A percentile compares a stretch with the other conserved stretches of the same genome.
phyloP scores from a whole-genome alignment of 2,329 filamentous ascomycete species.

The Fusarium algeriense region DNA sequence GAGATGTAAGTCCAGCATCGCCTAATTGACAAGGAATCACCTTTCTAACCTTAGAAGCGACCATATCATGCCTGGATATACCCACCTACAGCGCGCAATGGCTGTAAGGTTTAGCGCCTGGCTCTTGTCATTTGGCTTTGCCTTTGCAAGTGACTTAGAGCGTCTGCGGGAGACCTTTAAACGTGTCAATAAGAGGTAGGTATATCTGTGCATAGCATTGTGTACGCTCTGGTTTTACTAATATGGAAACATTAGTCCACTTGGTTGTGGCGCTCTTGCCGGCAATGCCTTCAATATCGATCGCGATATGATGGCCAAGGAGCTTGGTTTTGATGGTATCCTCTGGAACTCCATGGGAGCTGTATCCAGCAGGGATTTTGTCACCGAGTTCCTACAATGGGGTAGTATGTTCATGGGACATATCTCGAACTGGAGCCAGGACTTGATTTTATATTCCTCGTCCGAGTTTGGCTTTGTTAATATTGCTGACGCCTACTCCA shows the following conservation, averaged over 20 bases:
- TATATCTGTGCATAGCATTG: too few species aligned
- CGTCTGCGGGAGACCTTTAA: constrained; percentile 42
- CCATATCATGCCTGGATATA: constrained; percentile 48
- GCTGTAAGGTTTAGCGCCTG: constrained; percentile 42
- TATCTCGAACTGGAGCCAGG: constrained; percentile 76
- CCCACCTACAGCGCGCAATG: constrained; percentile 45
- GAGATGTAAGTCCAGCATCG: constrained; percentile 44
- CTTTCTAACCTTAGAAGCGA: constrained; percentile 26
- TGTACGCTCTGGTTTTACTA: too few species aligned
- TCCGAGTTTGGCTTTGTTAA: constrained; percentile 39
- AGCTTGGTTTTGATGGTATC: constrained; percentile 65
- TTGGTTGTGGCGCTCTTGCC: constrained; percentile 45
- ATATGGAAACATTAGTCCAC: constrained; percentile 25
- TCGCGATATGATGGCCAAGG: constrained; percentile 46
- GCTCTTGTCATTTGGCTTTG: constrained; percentile 38
- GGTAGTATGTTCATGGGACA: constrained; percentile 77
- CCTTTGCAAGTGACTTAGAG: constrained; percentile 45
- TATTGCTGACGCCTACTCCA: constrained; percentile 41
- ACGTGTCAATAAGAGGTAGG: constrained; percentile 37
- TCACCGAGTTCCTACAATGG: constrained; percentile 79
- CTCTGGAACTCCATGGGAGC: constrained; percentile 78
- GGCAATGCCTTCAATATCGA: constrained; percentile 50
- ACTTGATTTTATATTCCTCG: constrained; percentile 70
- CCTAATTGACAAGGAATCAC: background rate
- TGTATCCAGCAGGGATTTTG: constrained; percentile 75